Conservation (phyloP, 345 rosid genomes). For the Pistacia integerrima region DNA sequence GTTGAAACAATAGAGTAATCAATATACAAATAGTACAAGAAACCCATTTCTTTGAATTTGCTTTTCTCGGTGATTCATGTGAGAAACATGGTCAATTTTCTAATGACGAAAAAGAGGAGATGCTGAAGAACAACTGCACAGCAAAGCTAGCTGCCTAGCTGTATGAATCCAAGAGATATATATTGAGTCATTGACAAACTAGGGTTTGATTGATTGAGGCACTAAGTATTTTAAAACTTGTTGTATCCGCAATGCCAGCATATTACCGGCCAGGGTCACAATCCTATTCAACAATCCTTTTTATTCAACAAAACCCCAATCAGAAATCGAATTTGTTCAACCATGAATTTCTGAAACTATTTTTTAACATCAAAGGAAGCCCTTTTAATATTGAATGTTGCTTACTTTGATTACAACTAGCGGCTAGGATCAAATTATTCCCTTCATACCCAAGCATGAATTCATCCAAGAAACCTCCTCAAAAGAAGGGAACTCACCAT, state of each 20-base stretch:
- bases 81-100: background rate
- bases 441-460: background rate
- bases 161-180: background rate
- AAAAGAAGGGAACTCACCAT: background rate
- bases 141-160: background rate
- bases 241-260: constrained; percentile 17
- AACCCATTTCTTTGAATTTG: too few relatives aligned
- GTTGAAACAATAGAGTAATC: too few relatives aligned
- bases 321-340: background rate
- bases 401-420: constrained; percentile 11
- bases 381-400: constrained; percentile 12
- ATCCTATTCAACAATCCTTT: background rate
- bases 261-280: constrained; percentile 5
- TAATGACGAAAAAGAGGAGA: too few relatives aligned
- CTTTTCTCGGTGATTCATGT: background rate
- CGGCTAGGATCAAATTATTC: constrained; percentile 9
- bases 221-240: background rate
- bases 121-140: background rate
- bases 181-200: background rate
- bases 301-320: background rate
- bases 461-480: constrained; percentile 5
- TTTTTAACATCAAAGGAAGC: background rate
- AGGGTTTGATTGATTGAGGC: background rate
- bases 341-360: background rate
- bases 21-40: too few relatives aligned